These are phyloP conservation scores for Aspergillus alliaceus DNA, from an alignment of 2,329 filamentous ascomycete genomes.

Conservation along the genomic window DNA sequence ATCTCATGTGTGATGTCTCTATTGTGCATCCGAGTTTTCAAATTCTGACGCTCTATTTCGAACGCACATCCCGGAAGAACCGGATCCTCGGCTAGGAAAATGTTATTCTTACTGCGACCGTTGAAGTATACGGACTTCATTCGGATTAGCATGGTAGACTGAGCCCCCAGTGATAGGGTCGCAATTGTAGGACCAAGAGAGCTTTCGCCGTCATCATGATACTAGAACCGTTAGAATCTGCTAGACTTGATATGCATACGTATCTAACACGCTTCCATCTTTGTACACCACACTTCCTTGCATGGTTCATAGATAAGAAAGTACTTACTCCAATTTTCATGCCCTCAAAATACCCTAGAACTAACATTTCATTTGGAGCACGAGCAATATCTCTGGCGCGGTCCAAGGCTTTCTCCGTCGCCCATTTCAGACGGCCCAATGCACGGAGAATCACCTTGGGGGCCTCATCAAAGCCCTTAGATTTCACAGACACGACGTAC, in stretches of 20 bases:
- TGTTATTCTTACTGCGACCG: constrained; percentile 23
- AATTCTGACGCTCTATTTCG: constrained; percentile 19
- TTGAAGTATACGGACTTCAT: constrained; percentile 54
- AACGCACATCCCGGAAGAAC: constrained; percentile 33
- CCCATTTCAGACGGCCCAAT: constrained; percentile 56
- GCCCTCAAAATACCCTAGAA: constrained; percentile 56
- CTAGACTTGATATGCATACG: not conserved
- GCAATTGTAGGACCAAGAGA: constrained; percentile 58
- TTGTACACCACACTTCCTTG: not conserved
- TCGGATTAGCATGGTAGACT: constrained; percentile 54
- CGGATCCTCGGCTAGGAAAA: constrained; percentile 27
- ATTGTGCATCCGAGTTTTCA: constrained; percentile 21
- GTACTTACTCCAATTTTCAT: constrained; percentile 52
- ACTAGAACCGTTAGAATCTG: constrained; percentile 30
- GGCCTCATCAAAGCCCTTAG: constrained; percentile 43
- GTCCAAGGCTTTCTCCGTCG: constrained; percentile 42
- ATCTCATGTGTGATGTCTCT: constrained; percentile 18
- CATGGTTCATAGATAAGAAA: not conserved
- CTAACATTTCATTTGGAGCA: constrained; percentile 57
- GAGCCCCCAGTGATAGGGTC: constrained; percentile 54
- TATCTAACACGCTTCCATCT: not conserved
- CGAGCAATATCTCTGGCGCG: constrained; percentile 23
- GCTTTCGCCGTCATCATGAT: constrained; percentile 60
- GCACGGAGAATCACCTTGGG: constrained; percentile 44
- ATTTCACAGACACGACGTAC: constrained; percentile 53